Base-by-base conservation (phyloP, 805 yeast species). In the Monosporozyma aerobia region DNA sequence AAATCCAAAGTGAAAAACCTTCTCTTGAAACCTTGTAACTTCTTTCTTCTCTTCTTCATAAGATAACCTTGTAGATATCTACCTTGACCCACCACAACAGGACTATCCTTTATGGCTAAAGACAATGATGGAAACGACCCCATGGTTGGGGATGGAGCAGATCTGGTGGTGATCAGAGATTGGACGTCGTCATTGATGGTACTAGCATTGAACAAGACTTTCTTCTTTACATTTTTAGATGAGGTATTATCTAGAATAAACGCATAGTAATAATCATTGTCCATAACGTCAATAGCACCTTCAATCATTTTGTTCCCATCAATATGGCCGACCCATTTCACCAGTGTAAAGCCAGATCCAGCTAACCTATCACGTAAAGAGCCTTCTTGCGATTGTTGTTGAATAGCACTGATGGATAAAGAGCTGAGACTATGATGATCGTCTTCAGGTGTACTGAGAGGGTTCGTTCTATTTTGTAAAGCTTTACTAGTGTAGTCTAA, bases 231-330 rank as follows among this genome's bases (percentile, higher is more conserved):
- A 33, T 85, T 87, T 62, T 87, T 89, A 33, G 96, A 85, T 60
- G 90, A 88, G 0, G 96, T 85, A 70, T 92, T 92, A 69, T 92
- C 98, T 63, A 92, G 85, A 27, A 94, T 84, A 65, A 92, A 87
- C 0, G 97, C 97, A 49, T 65, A 67, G 69, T 79, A 85, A 61
- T 83, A 77, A 1, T 92, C 92, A 8, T 83, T 86, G 25, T 75
- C 72, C 2, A 67, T 68, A 2, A 83, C 83, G n/a, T 75, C 73
- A 54, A 83, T 73, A 29, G 74, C 70, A 1, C 90, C 95, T 48
- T 80, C 80, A 50, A 78, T 76, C 61, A 81, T 68, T 55, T 83
- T 85, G 56, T 82, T 83, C 1, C 83, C 82, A 14, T 69, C 67
- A 68, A 87, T 67, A 63, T 76, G 72, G 3, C 85, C 86, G 47